Conservation (phyloP, 2,329 filamentous ascomycete species). For the Xylaria sp. region DNA sequence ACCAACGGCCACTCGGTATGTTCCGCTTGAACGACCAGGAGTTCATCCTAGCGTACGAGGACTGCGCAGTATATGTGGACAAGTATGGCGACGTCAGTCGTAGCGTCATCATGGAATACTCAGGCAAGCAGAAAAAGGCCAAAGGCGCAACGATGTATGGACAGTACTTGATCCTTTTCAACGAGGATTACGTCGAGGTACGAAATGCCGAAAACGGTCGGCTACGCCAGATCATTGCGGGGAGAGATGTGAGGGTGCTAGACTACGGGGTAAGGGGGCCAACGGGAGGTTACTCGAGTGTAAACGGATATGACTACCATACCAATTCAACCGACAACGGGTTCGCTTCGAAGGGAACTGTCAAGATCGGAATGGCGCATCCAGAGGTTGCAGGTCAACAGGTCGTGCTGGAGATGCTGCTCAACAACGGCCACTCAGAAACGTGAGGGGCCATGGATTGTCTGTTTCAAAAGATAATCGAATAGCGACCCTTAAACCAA, state of each 20-base stretch:
- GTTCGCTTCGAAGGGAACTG: conserved; percentile 66
- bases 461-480: conserved; percentile 5
- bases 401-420: conserved; percentile 86
- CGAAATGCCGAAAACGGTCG: conserved; percentile 95
- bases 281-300: conserved; percentile 49
- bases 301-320: conserved; percentile 36
- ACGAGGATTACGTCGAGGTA: conserved; percentile 95
- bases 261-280: conserved; percentile 78
- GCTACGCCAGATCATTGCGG: conserved; percentile 90
- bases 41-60: conserved; percentile 91
- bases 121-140: conserved; percentile 80
- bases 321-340: conserved; percentile 40
- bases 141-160: conserved; percentile 86
- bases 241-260: conserved; percentile 84
- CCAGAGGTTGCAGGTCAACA: conserved; percentile 83
- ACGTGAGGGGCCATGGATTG: conserved; percentile 36
- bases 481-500: not conserved
- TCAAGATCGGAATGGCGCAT: conserved; percentile 96
- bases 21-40: conserved; percentile 91
- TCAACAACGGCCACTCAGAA: conserved; percentile 81
- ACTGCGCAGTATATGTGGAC: conserved; percentile 97
- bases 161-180: conserved; percentile 89
- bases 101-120: conserved; percentile 97
- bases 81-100: conserved; percentile 96
- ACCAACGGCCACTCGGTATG: conserved; percentile 90